phyloP scores from a whole-genome alignment of 345 rosid species.

The Lepidium africanum region DNA sequence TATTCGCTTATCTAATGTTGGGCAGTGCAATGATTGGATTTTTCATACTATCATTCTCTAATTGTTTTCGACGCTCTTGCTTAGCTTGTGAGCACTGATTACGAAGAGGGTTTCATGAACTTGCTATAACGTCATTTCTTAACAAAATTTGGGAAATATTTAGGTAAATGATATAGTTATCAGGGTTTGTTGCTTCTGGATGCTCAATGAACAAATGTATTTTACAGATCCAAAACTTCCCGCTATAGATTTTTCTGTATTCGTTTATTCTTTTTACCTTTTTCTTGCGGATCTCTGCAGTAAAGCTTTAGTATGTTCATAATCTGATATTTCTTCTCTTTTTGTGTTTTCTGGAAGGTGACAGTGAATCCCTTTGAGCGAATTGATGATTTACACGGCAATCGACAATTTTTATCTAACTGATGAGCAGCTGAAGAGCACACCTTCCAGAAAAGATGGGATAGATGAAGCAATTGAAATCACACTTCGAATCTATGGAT shows the following conservation, averaged over 20 bases:
- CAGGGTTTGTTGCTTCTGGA: no score
- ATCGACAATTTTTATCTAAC: constrained; percentile 83
- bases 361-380: not conserved
- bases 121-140: no score
- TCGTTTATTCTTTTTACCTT: no score
- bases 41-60: no score
- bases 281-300: not conserved
- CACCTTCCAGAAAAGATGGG: constrained; percentile 88
- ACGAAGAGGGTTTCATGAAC: no score
- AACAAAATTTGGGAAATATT: no score
- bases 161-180: no score
- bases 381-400: constrained; percentile 81
- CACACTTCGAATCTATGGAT: constrained; percentile 74
- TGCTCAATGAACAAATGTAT: no score
- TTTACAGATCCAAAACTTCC: not conserved
- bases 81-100: no score
- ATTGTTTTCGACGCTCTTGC: no score
- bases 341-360: not conserved
- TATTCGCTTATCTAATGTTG: no score
- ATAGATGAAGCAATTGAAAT: constrained; percentile 76
- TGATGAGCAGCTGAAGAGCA: constrained; percentile 59
- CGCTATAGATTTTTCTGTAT: not conserved
- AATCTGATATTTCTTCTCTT: not conserved
- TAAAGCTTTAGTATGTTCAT: not conserved
- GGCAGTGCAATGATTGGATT: no score